A percentile compares a stretch with the other conserved stretches of the same genome.
Conservation (phyloP, 2,329 filamentous ascomycete genomes). For the Fusarium ambrosium region DNA sequence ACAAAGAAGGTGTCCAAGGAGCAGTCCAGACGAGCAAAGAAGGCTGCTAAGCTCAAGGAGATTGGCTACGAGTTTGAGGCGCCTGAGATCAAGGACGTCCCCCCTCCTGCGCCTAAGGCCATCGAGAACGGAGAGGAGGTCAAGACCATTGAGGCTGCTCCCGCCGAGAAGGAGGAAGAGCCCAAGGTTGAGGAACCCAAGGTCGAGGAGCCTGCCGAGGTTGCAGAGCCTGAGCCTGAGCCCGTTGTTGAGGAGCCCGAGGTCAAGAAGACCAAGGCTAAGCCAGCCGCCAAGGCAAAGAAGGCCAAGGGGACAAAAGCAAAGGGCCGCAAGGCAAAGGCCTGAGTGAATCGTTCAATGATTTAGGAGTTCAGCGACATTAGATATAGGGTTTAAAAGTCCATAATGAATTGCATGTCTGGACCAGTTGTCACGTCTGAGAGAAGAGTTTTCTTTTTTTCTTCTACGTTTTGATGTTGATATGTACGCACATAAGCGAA, state of each 20-base stretch:
- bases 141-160: slow-evolving; percentile 55
- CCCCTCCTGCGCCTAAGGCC: slow-evolving; percentile 57
- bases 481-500: slow-evolving; percentile 75
- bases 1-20: slow-evolving; percentile 80
- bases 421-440: slow-evolving; percentile 28
- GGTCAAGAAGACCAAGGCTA: slow-evolving; percentile 46
- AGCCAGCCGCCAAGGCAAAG: slow-evolving; percentile 50
- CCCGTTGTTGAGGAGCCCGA: slow-evolving; percentile 42
- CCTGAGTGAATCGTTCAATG: slow-evolving; percentile 48
- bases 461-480: slow-evolving; percentile 18
- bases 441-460: neutral
- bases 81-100: slow-evolving; percentile 74
- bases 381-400: slow-evolving; percentile 44
- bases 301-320: slow-evolving; percentile 43
- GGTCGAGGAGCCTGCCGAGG: slow-evolving; percentile 44
- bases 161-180: slow-evolving; percentile 50
- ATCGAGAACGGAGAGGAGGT: slow-evolving; percentile 53
- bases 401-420: slow-evolving; percentile 45
- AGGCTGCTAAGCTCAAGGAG: slow-evolving; percentile 81
- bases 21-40: slow-evolving; percentile 75
- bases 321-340: slow-evolving; percentile 55
- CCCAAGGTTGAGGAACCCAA: slow-evolving; percentile 39
- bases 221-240: slow-evolving; percentile 35
- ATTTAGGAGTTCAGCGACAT: slow-evolving; percentile 46
- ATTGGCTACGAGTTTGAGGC: slow-evolving; percentile 87